These are phyloP conservation scores for Phoenix dactylifera DNA, from an alignment of 176 grass and related monocot species.

Conservation along the genomic window DNA sequence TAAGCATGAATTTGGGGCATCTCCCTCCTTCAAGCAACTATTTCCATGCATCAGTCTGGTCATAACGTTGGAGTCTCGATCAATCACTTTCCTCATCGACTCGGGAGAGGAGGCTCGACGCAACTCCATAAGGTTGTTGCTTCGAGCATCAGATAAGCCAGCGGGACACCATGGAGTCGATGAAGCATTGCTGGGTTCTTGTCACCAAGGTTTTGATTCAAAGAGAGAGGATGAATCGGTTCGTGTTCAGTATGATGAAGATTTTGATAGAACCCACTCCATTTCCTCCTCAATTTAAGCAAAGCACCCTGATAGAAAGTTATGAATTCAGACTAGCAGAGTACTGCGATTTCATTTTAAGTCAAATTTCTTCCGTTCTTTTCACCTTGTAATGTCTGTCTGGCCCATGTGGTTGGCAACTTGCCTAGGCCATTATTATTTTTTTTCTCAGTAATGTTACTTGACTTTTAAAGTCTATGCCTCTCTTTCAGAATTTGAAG, in stretches of 20 bases:
- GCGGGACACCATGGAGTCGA: conserved; percentile 35
- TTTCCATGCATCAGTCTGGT: background rate
- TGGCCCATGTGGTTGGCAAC: no score
- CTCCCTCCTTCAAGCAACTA: background rate
- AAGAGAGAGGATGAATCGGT: conserved; percentile 18
- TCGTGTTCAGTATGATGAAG: conserved; percentile 37
- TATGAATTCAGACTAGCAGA: background rate
- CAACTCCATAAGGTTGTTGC: conserved; percentile 23
- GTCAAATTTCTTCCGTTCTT: no score
- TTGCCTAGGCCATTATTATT: no score
- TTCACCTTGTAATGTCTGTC: no score
- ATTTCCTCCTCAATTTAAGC: conserved; percentile 71
- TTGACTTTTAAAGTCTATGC: conserved; percentile 29
- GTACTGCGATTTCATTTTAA: no score
- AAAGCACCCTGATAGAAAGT: conserved; percentile 29
- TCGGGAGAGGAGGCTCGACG: conserved; percentile 3
- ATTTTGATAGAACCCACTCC: conserved; percentile 61
- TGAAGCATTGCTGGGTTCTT: conserved; percentile 1
- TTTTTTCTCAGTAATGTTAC: no score
- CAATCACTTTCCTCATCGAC: background rate
- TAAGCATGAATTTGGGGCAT: background rate
- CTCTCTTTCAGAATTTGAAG: conserved; percentile 61
- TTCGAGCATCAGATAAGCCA: conserved; percentile 14
- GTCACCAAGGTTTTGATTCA: background rate
- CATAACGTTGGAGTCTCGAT: background rate